Conservation (phyloP, 2,329 filamentous ascomycete species). For the Fusarium duplospermum region DNA sequence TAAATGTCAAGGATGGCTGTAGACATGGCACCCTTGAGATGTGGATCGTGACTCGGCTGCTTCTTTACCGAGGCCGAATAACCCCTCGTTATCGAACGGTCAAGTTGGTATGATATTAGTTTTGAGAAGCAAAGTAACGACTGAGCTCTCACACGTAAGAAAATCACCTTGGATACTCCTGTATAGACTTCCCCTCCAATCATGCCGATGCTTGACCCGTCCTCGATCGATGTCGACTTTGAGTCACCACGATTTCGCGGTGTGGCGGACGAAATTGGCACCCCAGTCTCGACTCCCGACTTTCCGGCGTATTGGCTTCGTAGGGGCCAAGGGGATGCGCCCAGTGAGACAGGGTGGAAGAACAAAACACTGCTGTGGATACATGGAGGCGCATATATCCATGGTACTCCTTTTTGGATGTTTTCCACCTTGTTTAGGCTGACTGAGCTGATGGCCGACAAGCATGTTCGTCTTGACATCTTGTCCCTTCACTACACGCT, state of each 20-base stretch:
- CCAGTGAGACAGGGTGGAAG: background rate
- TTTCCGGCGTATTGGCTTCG: background rate
- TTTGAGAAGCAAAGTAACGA: background rate
- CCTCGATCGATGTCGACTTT: background rate
- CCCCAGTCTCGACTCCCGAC: background rate
- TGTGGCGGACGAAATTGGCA: background rate
- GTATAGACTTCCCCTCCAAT: background rate
- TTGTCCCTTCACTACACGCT: conserved; percentile 4
- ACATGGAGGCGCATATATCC: conserved; percentile 3
- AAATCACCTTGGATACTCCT: background rate
- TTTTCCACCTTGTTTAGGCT: conserved; percentile 11
- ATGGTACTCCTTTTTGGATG: conserved; percentile 7
- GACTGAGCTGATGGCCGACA: conserved; percentile 1
- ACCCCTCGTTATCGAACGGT: background rate
- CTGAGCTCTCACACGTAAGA: background rate
- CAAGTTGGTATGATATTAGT: background rate
- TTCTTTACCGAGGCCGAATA: background rate
- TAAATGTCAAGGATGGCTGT: background rate
- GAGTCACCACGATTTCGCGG: background rate
- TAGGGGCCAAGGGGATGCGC: background rate
- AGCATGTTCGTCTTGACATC: background rate
- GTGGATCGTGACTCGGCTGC: background rate
- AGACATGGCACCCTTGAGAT: background rate
- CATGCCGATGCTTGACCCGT: background rate
- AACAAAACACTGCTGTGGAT: conserved; percentile 11